These are phyloP conservation scores for Diutina neorugosa DNA, from an alignment of 1,139 yeast species.

Conservation along the genomic window DNA sequence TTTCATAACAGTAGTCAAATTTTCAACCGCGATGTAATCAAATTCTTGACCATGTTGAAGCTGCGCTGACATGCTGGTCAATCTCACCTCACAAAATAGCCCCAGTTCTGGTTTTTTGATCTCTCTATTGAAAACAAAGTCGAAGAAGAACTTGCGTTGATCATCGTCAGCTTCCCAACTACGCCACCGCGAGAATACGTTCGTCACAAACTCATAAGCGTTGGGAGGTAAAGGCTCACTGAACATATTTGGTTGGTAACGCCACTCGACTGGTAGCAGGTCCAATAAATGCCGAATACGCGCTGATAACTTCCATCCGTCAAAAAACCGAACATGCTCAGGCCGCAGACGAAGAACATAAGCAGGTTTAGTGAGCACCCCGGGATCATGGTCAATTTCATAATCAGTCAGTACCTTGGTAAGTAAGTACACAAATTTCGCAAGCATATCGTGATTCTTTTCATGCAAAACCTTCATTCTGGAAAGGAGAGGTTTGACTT, in stretches of 20 bases:
- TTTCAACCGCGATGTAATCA: conserved; percentile 11
- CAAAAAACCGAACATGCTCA: conserved; percentile 66
- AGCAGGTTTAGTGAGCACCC: conserved; percentile 83
- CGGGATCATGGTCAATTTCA: conserved; percentile 70
- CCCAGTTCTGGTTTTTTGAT: not conserved
- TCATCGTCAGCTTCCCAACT: conserved; percentile 61
- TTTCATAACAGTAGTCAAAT: conserved; percentile 7
- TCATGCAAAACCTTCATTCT: not conserved
- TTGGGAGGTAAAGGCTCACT: conserved; percentile 20
- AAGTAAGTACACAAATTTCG: conserved; percentile 37
- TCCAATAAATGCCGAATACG: conserved; percentile 64
- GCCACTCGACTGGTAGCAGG: conserved; percentile 34
- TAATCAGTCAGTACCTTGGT: conserved; percentile 51
- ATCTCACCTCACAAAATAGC: not conserved
- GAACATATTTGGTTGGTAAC: not conserved
- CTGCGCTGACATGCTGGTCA: not conserved
- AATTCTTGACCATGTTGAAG: not conserved
- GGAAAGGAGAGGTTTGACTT: not conserved
- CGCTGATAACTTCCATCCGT: conserved; percentile 79
- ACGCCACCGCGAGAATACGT: conserved; percentile 71
- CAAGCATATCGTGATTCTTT: not conserved
- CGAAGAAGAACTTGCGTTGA: conserved; percentile 43
- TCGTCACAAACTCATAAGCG: conserved; percentile 43
- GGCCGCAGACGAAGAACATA: conserved; percentile 59
- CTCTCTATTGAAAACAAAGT: conserved; percentile 21